Evolutionary conservation across 192 early-diverging fungal species (phyloP).

Genomic region (Kappamyces sp.): DNA sequence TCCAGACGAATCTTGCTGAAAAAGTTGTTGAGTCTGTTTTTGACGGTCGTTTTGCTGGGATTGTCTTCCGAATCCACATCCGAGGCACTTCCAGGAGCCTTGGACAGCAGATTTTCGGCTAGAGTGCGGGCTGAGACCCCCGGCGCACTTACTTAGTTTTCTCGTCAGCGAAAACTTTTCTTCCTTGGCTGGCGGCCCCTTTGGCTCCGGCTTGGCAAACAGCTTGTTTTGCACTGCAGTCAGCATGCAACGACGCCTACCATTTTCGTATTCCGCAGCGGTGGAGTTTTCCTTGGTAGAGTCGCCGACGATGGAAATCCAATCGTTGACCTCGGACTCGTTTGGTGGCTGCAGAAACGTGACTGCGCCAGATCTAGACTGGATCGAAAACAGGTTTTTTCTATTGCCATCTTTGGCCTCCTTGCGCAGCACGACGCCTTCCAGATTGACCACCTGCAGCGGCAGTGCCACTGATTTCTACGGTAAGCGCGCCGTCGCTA

Average conservation of each 20-base stretch:
- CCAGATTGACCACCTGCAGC: conserved; percentile 30
- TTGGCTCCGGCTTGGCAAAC: conserved; percentile 7
- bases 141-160: too few relatives aligned
- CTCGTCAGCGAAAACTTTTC: too few relatives aligned
- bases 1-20: conserved; percentile 7
- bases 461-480: conserved; percentile 25
- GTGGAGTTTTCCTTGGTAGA: conserved; percentile 32
- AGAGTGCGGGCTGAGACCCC: too few relatives aligned
- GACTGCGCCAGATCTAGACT: conserved; percentile 18
- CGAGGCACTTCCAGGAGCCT: background rate
- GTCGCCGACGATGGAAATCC: conserved; percentile 34
- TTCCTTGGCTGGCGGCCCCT: background rate
- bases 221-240: background rate
- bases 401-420: conserved; percentile 33
- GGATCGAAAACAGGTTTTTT: conserved; percentile 34
- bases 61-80: conserved; percentile 9
- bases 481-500: background rate
- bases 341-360: conserved; percentile 27
- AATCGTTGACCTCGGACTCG: conserved; percentile 30
- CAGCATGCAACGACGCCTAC: background rate
- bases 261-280: conserved; percentile 27
- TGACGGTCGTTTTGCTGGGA: conserved; percentile 12
- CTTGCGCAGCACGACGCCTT: conserved; percentile 22
- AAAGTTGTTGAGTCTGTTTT: conserved; percentile 20
- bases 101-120: background rate